Base-by-base conservation (phyloP, 352 stramenopile genomes). In the Globisporangium uncinulatum region DNA sequence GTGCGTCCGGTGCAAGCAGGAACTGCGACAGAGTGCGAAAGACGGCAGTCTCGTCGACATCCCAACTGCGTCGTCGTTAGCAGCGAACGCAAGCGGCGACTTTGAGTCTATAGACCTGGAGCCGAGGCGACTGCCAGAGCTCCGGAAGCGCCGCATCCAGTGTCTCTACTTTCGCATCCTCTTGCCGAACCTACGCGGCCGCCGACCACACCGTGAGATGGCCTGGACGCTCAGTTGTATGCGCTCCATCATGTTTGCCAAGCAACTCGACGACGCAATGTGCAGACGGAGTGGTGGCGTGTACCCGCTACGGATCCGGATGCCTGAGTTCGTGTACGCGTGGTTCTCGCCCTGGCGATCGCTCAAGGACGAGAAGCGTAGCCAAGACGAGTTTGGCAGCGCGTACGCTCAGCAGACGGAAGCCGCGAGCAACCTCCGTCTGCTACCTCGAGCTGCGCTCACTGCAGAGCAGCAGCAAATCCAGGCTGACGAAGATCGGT, bases 261-360 rank as follows among this genome's bases (percentile, higher is more conserved):
- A 98, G 57, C 74, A 88, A 52, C 66, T 87, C 10, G 88, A 96
- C 34, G 87, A 95, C 39, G 61, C 69, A 6, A 87, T 91, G 73
- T 84, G 73, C 49, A 73, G 74, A 36, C 67, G 70, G n/a, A 74
- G 63, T 7, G 72, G 61, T 0, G 72, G 79, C 0, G 44, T 69
- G 3, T 75, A 87, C 41, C 69, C 77, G 1, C 34, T 84, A 1
- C 74, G 83, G 0, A 71, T 94, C n/a, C 79, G 87, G 10, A 97
- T 98, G 74, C 90, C 92, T 2, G 89, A 98, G 66, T 97, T 96
- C 63, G 86, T 96, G 2, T 98, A 97, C 49, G 69, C 88, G 0
- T 98, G 87, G 89, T 98, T 97, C 59, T 74, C 86, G 15, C 91
- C 87, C 0, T 89, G 77, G 70, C 54, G 66, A 0, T 73, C 74